Base-by-base conservation (phyloP, 352 stramenopile genomes). In the Phytopythium ostracodes region DNA sequence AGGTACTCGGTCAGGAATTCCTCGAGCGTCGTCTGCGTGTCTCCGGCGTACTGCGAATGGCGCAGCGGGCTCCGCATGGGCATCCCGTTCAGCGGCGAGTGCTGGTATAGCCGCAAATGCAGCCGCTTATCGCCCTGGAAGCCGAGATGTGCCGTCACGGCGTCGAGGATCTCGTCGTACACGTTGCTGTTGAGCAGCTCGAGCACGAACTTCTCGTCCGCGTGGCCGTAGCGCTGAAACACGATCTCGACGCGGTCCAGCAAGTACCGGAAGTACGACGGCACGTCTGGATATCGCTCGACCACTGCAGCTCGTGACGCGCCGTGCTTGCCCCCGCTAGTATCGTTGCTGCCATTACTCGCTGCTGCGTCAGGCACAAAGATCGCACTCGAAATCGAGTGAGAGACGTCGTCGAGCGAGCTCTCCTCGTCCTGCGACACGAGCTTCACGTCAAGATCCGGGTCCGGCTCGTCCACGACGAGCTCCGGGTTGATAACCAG, bases 191-290 rank as follows among this genome's bases (percentile, higher is more conserved):
- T 74, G 11, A 93, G 62, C 20, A 96, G 63, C 33, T 64, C 59
- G 9, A 93, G 58, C 9, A 68, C 64, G 35, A 92, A 73, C 9
- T 81, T 68, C 40, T 85, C 72, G 0, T 91, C 76, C 11, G 65
- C 62, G 51, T 80, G 62, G 0, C 73, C 71, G 54, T 85, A 82
- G n/a, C 67, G 66, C 17, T 83, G 73, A 44, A 96, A 93, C 1
- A 69, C 69, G 4, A 96, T 71, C 38, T 96, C 87, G 20, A 93
- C 73, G 14, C 85, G 84, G 68, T 96, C 84, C 24, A 96, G 64
- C 51, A 94, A 57, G 53, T 94, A 96, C 58, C 77, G 77, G 36
- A 96, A 94, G 66, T 94, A 96, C 1, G 72, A 83, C 33, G 71
- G 79, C 22, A 92, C 82, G 54, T 89, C 72, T 0, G 85, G 77